phyloP scores from a whole-genome alignment of 179 eudicot species.

The Silene noctiflora region DNA sequence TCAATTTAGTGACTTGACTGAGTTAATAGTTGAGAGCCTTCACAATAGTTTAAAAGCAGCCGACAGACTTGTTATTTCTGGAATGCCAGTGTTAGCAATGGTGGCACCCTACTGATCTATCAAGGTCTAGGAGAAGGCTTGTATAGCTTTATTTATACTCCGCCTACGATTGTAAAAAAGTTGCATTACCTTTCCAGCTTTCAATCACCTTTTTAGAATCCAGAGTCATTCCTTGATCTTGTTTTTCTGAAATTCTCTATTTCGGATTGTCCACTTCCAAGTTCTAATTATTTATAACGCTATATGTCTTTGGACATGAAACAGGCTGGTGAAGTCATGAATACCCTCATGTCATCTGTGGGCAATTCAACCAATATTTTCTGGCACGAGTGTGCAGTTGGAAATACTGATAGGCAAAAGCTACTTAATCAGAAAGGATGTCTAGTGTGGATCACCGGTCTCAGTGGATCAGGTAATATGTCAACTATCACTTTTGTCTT shows the following conservation, averaged over 20 bases:
- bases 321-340: constrained; percentile 18
- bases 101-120: not conserved
- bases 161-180: not conserved
- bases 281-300: not conserved
- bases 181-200: not conserved
- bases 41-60: not conserved
- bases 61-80: no score
- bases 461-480: constrained; percentile 79
- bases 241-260: not conserved
- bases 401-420: constrained; percentile 64
- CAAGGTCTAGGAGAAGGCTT: not conserved
- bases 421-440: constrained; percentile 82
- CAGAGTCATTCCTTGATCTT: not conserved
- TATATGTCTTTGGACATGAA: constrained; percentile 14
- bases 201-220: not conserved
- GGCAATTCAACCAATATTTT: constrained; percentile 75
- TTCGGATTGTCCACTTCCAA: not conserved
- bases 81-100: no score
- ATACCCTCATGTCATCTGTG: constrained; percentile 52
- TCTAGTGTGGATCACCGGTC: constrained; percentile 90
- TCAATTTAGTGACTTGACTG: not conserved
- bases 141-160: not conserved
- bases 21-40: not conserved
- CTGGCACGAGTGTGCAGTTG: constrained; percentile 85
- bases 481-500: not conserved